These are phyloP conservation scores for Trematosphaeria pertusa DNA, from an alignment of 2,329 filamentous ascomycete genomes.

Conservation along the genomic window DNA sequence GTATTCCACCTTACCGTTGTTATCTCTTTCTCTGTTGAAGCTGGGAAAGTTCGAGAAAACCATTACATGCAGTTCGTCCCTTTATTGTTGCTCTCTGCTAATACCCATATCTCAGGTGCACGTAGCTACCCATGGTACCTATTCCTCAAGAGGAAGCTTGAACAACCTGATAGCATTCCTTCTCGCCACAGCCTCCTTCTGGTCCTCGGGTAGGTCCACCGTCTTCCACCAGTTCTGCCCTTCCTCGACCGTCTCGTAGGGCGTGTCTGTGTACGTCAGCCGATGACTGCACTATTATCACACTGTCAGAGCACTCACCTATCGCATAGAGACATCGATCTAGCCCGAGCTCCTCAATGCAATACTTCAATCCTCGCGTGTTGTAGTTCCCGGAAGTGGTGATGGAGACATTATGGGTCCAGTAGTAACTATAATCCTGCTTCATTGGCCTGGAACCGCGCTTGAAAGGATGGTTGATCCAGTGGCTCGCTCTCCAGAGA, in stretches of 20 bases:
- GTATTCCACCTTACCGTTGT: too few species aligned
- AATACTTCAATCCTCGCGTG: slow-evolving; percentile 50
- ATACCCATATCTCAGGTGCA: too few species aligned
- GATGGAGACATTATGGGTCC: slow-evolving; percentile 52
- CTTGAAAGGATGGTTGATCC: slow-evolving; percentile 55
- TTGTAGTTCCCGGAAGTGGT: slow-evolving; percentile 54
- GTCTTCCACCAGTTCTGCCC: slow-evolving; percentile 38
- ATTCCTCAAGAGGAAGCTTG: slow-evolving; percentile 35
- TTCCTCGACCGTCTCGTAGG: slow-evolving; percentile 31
- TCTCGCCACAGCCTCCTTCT: slow-evolving; percentile 35
- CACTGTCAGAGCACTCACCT: slow-evolving; percentile 16
- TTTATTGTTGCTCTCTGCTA: too few species aligned
- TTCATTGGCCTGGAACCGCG: slow-evolving; percentile 46
- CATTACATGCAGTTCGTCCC: too few species aligned
- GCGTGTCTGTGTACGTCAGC: slow-evolving; percentile 32
- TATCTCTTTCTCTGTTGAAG: too few species aligned
- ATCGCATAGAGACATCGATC: slow-evolving; percentile 53
- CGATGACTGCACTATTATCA: background rate
- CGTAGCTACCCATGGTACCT: too few species aligned
- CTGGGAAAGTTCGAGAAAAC: too few species aligned
- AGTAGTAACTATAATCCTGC: slow-evolving; percentile 49
- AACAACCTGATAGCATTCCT: slow-evolving; percentile 35
- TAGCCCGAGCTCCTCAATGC: slow-evolving; percentile 49
- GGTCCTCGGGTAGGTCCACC: slow-evolving; percentile 31
- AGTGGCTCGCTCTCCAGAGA: slow-evolving; percentile 47